Conservation (phyloP, 257 asterid species). For the Galeopsis tetrahit region DNA sequence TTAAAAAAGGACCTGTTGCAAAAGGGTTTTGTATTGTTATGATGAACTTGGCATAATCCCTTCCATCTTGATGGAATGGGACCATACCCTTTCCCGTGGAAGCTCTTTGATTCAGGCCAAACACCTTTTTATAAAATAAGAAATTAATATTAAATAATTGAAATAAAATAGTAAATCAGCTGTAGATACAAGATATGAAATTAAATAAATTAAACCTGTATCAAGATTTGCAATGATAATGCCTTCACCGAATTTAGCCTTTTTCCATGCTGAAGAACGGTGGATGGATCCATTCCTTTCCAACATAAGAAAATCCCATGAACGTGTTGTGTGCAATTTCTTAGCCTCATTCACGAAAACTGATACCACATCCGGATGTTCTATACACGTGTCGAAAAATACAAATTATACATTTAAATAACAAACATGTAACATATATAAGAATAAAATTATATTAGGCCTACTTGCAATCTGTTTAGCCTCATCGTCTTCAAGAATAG, state of each 20-base stretch:
- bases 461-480: slow-evolving; percentile 61
- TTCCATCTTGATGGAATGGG: slow-evolving; percentile 82
- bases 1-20: slow-evolving; percentile 60
- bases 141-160: background rate
- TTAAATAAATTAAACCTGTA: slow-evolving; percentile 38
- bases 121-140: slow-evolving; percentile 53
- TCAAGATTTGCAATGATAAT: slow-evolving; percentile 74
- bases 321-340: slow-evolving; percentile 71
- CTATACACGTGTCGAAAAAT: slow-evolving; percentile 26
- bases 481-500: slow-evolving; percentile 60
- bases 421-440: background rate
- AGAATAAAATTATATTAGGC: background rate
- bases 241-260: slow-evolving; percentile 63
- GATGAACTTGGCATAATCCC: slow-evolving; percentile 56
- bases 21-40: background rate
- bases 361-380: slow-evolving; percentile 65
- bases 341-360: slow-evolving; percentile 49
- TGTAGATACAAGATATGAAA: background rate
- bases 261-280: slow-evolving; percentile 52
- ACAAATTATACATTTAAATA: background rate
- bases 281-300: slow-evolving; percentile 46
- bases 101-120: slow-evolving; percentile 89
- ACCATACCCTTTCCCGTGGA: slow-evolving; percentile 61
- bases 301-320: slow-evolving; percentile 74
- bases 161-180: too few relatives aligned